Evolutionary conservation across 1,139 yeast species (phyloP), one percentile per base, ranked within the genome.

Genomic region (Yamadazyma diddensiae): DNA sequence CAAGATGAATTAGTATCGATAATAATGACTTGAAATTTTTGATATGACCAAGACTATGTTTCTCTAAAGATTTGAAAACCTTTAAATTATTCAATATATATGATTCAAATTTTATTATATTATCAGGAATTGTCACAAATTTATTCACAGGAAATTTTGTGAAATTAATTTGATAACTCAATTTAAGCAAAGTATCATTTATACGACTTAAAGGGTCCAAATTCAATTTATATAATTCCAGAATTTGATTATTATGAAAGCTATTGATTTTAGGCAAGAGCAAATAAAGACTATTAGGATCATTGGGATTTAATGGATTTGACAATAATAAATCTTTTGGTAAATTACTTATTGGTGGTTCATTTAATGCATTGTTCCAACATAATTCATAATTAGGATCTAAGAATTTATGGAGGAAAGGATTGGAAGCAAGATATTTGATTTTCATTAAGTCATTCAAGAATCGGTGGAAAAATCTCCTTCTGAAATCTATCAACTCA

Each of bases 321-420:
- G 72, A 68, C 20, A 68, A 50, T 20, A 70, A 46, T 31, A 67
- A 49, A 36, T 62, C 65, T 33, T 59, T 55, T 1, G 75, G 75
- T 12, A 70, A 49, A 29, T 57, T 46, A 36, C 54, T 66, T 3
- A 60, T 63, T 1, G 76, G 76, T 5, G 74, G 73, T 44, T 69
- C 74, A 45, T 59, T 58, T 29, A 69, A 49, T 6, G 74, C 76
- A 49, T 66, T 66, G 28, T 57, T 57, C 76, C 76, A 70, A 37
- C 70, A 57, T 39, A 62, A 51, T 42, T 70, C 76, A 42, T 68
- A 69, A 49, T 65, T 69, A 11, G 76, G 76, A 42, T 70, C 76
- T 34, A 70, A 52, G 38, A 70, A 70, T 45, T 70, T 70, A 38
- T 62, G 68, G 15, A 69, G 42, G 18, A 69, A 47, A 2, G 51